phyloP scores from a whole-genome alignment of 257 asterid species.

The Nicotiana knightiana region DNA sequence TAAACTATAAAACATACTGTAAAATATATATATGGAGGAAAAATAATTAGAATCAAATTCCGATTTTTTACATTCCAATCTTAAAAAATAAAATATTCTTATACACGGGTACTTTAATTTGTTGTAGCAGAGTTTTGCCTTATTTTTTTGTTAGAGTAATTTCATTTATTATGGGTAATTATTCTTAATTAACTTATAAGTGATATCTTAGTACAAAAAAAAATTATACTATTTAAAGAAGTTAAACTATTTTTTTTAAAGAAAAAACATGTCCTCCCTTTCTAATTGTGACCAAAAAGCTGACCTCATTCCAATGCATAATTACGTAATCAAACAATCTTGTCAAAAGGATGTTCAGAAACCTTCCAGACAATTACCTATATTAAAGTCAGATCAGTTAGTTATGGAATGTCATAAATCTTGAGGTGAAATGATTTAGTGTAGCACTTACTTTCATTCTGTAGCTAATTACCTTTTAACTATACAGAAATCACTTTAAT shows the following conservation, averaged over 20 bases:
- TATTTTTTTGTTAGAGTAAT: no score
- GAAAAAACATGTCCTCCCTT: neutral
- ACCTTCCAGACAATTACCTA: neutral
- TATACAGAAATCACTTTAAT: neutral
- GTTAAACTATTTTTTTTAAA: neutral
- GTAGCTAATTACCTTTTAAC: conserved; percentile 5
- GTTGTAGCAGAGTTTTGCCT: no score
- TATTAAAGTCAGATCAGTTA: conserved; percentile 15
- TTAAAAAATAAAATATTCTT: no score
- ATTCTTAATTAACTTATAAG: no score
- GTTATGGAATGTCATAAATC: conserved; percentile 19
- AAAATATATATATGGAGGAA: no score
- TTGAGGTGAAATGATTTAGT: conserved; percentile 25
- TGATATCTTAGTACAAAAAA: no score
- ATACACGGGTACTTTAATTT: no score
- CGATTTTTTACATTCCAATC: no score
- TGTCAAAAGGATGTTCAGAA: neutral
- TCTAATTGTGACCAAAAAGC: neutral
- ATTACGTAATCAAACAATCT: conserved; percentile 6
- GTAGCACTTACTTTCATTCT: conserved; percentile 8
- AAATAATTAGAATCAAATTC: no score
- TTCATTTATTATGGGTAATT: no score
- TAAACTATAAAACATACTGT: no score
- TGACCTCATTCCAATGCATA: conserved; percentile 8
- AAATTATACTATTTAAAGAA: neutral